These are phyloP conservation scores for Phytophthora citrophthora DNA, from an alignment of 352 stramenopile genomes.

Conservation along the genomic window DNA sequence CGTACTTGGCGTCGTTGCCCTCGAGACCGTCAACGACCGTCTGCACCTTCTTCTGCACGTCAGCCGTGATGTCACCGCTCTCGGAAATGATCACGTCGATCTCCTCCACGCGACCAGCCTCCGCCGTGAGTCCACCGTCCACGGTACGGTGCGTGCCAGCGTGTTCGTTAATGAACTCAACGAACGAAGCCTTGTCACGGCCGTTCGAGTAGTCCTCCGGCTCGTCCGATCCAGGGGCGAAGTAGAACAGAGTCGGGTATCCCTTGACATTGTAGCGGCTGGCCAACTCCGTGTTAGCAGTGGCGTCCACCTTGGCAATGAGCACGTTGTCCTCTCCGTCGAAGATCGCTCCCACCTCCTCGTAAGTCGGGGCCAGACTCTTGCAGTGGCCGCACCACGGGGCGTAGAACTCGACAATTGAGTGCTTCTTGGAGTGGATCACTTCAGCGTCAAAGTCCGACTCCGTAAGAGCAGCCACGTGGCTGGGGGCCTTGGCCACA, in stretches of 20 bases:
- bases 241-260: conserved; percentile 95
- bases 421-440: conserved; percentile 85
- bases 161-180: conserved; percentile 93
- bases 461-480: conserved; percentile 65
- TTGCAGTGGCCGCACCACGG: conserved; percentile 96
- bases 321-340: conserved; percentile 80
- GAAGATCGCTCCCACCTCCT: conserved; percentile 82
- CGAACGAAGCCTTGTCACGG: conserved; percentile 85
- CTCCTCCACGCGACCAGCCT: conserved; percentile 82
- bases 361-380: conserved; percentile 88
- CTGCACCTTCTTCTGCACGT: conserved; percentile 78
- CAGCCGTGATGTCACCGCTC: conserved; percentile 70
- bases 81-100: conserved; percentile 86
- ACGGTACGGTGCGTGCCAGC: conserved; percentile 82
- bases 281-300: conserved; percentile 63
- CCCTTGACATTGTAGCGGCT: conserved; percentile 87
- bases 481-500: conserved; percentile 71
- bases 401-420: conserved; percentile 94
- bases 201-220: conserved; percentile 86
- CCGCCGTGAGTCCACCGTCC: conserved; percentile 73
- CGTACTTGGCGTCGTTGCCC: conserved; percentile 75
- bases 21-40: conserved; percentile 71
- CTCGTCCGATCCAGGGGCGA: conserved; percentile 77
- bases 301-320: conserved; percentile 86
- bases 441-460: conserved; percentile 82